Evolutionary conservation across 805 yeast genomes (phyloP), one percentile per base, ranked within the genome.

Genomic region (Teunomyces funiuensis): DNA sequence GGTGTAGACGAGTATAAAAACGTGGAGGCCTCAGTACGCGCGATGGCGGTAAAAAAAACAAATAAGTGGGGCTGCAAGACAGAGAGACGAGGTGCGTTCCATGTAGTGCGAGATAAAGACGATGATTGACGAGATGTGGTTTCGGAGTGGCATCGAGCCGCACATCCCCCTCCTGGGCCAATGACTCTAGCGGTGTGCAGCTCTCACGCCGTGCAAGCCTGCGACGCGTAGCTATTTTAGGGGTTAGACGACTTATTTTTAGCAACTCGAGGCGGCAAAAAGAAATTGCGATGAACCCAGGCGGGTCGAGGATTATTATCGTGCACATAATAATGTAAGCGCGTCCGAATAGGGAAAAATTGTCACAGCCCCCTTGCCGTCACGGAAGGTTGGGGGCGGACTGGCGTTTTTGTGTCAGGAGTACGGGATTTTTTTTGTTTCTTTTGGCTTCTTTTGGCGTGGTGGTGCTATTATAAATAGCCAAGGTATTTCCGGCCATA

Each of bases 401-500:
- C n/a, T n/a, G n/a, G n/a, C n/a, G n/a, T n/a, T 36, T 36, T 36
- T 36, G 26, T 36, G 22, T 16, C 22, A 9, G 23, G 5, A 9
- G 14, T 17, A n/a, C 15, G 11, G 15, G 9, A n/a, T 26, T 25
- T 37, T 37, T 27, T 28, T 37, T 37, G 27, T 28, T 8, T 8
- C 28, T 37, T 6, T 13, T 28, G 20, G 15, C n/a, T 29, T 19
- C 22, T n/a, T n/a, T n/a, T n/a, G n/a, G n/a, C n/a, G n/a, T n/a
- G 14, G 40, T 8, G 37, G 14, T n/a, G n/a, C 11, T 23, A 28
- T 13, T 44, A 50, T 50, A 50, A 45, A 45, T 46, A 49, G 30
- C 41, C 39, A 31, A 26, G 36, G 16, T 18, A 28, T 39, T 26
- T 42, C 40, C 13, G 11, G 7, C 4, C n/a, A 11, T 5, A 5